These are phyloP conservation scores for Rhodosporidiobolus sp. DNA, from an alignment of 768 basidiomycete species.

Conservation along the genomic window DNA sequence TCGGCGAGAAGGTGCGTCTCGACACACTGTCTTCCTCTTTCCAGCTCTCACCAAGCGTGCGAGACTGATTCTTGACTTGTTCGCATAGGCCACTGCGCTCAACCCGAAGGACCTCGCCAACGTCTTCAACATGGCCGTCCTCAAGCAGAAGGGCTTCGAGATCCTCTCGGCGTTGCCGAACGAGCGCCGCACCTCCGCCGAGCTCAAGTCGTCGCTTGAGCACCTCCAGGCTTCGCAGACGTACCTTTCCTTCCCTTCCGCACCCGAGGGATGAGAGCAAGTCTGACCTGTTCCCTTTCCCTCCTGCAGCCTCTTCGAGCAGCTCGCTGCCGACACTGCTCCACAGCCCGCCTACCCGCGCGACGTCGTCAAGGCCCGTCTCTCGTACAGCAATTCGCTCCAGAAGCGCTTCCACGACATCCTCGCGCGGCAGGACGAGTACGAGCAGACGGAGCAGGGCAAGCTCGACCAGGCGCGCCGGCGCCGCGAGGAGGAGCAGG, in stretches of 20 bases:
- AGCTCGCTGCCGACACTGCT: slow-evolving; percentile 71
- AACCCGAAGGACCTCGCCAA: slow-evolving; percentile 85
- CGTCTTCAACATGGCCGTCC: slow-evolving; percentile 95
- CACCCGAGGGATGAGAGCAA: neutral
- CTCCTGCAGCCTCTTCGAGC: slow-evolving; percentile 67
- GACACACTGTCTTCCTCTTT: neutral
- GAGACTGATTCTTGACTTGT: neutral
- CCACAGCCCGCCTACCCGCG: slow-evolving; percentile 72
- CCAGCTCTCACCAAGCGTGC: fast-evolving
- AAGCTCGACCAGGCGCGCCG: slow-evolving; percentile 73
- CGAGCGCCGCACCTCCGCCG: slow-evolving; percentile 73
- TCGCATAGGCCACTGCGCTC: slow-evolving; percentile 69
- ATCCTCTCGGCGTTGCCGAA: slow-evolving; percentile 71
- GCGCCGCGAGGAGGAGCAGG: slow-evolving; percentile 74
- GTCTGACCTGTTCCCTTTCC: neutral
- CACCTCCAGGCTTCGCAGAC: slow-evolving; percentile 83
- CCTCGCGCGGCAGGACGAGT: slow-evolving; percentile 39
- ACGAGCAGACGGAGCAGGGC: slow-evolving; percentile 43
- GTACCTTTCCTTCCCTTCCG: slow-evolving; percentile 53
- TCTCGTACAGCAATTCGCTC: slow-evolving; percentile 84
- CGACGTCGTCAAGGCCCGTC: slow-evolving; percentile 83
- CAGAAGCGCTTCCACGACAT: slow-evolving; percentile 74
- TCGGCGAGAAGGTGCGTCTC: slow-evolving; percentile 60
- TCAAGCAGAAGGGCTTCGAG: slow-evolving; percentile 93
- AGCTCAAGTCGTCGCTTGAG: slow-evolving; percentile 71